Base-by-base conservation (phyloP, 2,329 filamentous ascomycete species). In the Byssochlamys sp. region DNA sequence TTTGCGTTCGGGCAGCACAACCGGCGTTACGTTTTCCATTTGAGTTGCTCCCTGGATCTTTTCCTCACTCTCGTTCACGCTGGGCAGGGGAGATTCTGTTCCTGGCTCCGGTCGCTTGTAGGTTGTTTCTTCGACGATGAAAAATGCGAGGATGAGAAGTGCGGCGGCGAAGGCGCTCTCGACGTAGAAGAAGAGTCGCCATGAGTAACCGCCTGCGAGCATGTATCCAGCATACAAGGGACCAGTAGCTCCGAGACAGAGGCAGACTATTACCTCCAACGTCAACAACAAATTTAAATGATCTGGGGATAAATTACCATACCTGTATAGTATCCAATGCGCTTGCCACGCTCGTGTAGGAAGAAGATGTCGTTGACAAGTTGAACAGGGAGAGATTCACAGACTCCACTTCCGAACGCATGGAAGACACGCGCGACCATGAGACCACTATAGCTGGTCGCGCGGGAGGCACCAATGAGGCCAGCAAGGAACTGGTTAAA, bases 151-250 rank as follows among this genome's bases (percentile, higher is more conserved):
- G 50, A 82, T 69, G 58, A 73, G 69, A 53, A 73, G 65, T 4
- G 67, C 68, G 7, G 69, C 69, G 1, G 78, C 75, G 55, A 85
- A 84, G 2, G 81, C 82, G 53, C 82, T 76, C 60, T 80, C 77
- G 56, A 84, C 81, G 65, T 84, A 84, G 73, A 84, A 85, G 71
- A 81, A 85, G 0, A 84, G 76, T 14, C 79, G 74, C 81, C 82
- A 85, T 5, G 81, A 82, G 63, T 81, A 79, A 9, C 80, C 79
- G 0, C 76, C 81, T 0, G 78, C 76, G 5, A 85, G 77, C 81
- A 85, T 84, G 66, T 84, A 84, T 11, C 82, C 81, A 1, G 82
- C 81, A 53, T 81, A 83, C 1, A 85, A 71, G 0, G 82, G 81
- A 0, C 81, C 81, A 0, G 80, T 80, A 0, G 80, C 72, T 3